Evolutionary conservation across 352 stramenopile species (phyloP), one percentile per base, ranked within the genome.

Genomic region (Phytophthora meadii): DNA sequence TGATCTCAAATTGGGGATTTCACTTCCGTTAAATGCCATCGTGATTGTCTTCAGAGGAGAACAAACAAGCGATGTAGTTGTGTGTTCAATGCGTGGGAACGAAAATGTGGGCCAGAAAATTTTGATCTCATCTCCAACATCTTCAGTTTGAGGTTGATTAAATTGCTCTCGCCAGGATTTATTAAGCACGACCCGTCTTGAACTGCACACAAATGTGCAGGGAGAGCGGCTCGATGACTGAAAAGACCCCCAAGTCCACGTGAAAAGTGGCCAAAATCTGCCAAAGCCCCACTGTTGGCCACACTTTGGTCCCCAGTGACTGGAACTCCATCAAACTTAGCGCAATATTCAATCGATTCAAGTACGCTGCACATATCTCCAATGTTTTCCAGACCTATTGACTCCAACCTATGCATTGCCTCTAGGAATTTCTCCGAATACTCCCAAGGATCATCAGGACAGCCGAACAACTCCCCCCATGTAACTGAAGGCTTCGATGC

Each of bases 331-430:
- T 42, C 10, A 42, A 17, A 9, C 6, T 42, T 42, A 9, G 37
- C 37, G n/a, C 37, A 42, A 12, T 42, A 42, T 19, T 42, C 14
- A 42, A 42, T 42, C 37, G 37, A 42, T 42, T 42, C 37, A n/a
- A 42, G 14, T 4, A 42, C 37, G 2, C 37, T 19, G 5, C 14
- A 17, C 12, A 10, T 9, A 9, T 42, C 14, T 22, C 14, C 10
- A 42, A 22, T 22, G n/a, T 17, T 42, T 42, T 42, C 37, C n/a
- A 1, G n/a, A 5, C 37, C 37, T 42, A 42, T 22, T 6, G 10
- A 12, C 37, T 42, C 37, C 37, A 42, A 42, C 37, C n/a, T 42
- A 1, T 42, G 14, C 37, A 42, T 42, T 42, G 37, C 37, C 9
- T n/a, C 37, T 42, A 5, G 37, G 15, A 42, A 42, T 10, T 22